Base-by-base conservation (phyloP, 179 eudicot species). In the Silene noctiflora region DNA sequence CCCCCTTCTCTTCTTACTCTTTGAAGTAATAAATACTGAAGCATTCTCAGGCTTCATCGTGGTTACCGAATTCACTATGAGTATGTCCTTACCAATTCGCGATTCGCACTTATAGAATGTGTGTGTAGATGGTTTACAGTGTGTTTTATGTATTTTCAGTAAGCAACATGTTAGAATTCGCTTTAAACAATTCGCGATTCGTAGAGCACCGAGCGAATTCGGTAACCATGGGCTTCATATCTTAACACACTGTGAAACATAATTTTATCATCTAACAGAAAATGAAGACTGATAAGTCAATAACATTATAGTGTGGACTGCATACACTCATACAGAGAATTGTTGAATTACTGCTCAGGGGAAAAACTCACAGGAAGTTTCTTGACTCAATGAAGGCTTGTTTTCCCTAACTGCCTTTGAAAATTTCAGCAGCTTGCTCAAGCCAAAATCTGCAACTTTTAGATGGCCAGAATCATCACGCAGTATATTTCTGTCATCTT, bases 381-480 rank as follows among this genome's bases (percentile, higher is more conserved):
- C 88, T 67, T 83, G 72, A 71, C 75, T 69, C 53, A 71, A n/a
- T 58, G 81, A 42, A 65, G 76, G 81, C 74, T 71, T 79, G 13
- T 78, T 78, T 79, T 83, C 82, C 71, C 53, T 81, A 39, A 70
- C 80, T 17, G 79, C 59, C 76, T 78, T 81, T 29, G 88, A 80
- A 71, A 67, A 72, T 48, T 59, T 81, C 67, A 83, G 77, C 29
- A 81, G 63, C 81, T 85, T 85, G 81, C 86, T 83, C 31, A 85
- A 67, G 17, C 81, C 88, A 79, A 85, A 81, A 77, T 85, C 86
- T 61, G 86, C 86, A 74, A 85, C 88, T 79, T 85, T 85, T 17
- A 85, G 81, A 76, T 81, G 88, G 27, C 86, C 86, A 76, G 86
- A 73, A 83, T 83, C 86, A 65, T 85, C 88, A 58, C 83, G 81